Evolutionary conservation across 305 asterid genomes (phyloP), one percentile per base, ranked within the genome.

Genomic region (Rubia balearica): DNA sequence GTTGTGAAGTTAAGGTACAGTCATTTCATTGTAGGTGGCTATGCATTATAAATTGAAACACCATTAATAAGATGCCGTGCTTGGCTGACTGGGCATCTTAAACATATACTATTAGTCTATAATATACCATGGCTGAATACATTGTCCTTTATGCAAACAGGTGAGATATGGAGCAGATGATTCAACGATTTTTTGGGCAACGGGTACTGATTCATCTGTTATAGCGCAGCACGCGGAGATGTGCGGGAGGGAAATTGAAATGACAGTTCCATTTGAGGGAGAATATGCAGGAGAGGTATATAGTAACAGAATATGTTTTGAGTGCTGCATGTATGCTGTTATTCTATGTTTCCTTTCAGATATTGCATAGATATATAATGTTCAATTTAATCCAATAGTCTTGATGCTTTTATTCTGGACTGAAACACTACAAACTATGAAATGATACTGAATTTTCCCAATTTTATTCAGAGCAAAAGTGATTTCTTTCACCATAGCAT

Each of bases 171-270:
- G 85, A 65, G 76, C 82, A 1, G 97, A 92, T 71, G 99, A 88
- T 82, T 95, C 99, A 3, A 90, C 98, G 53, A 86, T 90, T 82
- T 92, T 90, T 81, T 95, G 99, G 99, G 99, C 98, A 38, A 82
- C 85, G 9, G 97, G 98, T 12, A 64, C 78, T 14, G 82, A 86
- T 64, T 79, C 85, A 46, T 43, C 85, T 3, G 92, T 86, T 81
- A 84, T 90, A 73, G 97, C 97, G 21, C 77, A 82, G 74, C 96
- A 74, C 71, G 90, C 96, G 2, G 96, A 90, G 72, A 61, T 73
- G 46, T 89, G 90, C 74, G 98, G 98, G 71, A 76, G 84, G 71
- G 98, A 92, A 82, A 61, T 92, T 55, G 95, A 92, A 81, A 89
- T 95, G 96, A 84, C 88, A 8, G 84, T 92, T 83, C 99, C 99